These are phyloP conservation scores for Diddensiella transvaalensis DNA, from an alignment of 805 yeast genomes.

Conservation along the genomic window DNA sequence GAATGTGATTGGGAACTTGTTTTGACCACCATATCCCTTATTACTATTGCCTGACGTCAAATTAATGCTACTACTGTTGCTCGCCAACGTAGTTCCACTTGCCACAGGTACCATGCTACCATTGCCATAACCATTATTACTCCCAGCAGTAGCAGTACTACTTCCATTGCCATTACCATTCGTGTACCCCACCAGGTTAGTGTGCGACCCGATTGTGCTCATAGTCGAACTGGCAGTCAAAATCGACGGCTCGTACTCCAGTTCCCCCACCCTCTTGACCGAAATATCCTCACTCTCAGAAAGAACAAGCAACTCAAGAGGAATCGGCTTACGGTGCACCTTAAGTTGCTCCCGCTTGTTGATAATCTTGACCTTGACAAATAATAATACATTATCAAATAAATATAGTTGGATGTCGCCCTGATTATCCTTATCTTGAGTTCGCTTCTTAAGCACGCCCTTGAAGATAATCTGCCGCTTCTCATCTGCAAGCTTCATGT, in stretches of 20 bases:
- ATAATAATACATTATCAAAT: constrained; percentile 81
- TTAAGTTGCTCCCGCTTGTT: constrained; percentile 88
- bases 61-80: not conserved
- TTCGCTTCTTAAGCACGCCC: constrained; percentile 69
- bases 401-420: constrained; percentile 83
- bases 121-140: too few species aligned
- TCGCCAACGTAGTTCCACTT: not conserved
- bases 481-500: constrained; percentile 78
- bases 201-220: not conserved
- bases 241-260: constrained; percentile 16
- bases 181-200: not conserved
- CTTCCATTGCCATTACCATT: not conserved
- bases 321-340: constrained; percentile 68
- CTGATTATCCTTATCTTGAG: constrained; percentile 66
- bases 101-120: too few species aligned
- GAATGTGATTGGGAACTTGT: constrained; percentile 45
- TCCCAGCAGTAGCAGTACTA: too few species aligned
- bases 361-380: constrained; percentile 80
- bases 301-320: constrained; percentile 31
- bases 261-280: constrained; percentile 41
- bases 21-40: constrained; percentile 16
- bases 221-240: not conserved
- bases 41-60: constrained; percentile 11
- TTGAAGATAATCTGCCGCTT: constrained; percentile 76
- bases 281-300: constrained; percentile 77